phyloP scores from a whole-genome alignment of 2,329 filamentous ascomycete species.

The Graphilbum sp. region DNA sequence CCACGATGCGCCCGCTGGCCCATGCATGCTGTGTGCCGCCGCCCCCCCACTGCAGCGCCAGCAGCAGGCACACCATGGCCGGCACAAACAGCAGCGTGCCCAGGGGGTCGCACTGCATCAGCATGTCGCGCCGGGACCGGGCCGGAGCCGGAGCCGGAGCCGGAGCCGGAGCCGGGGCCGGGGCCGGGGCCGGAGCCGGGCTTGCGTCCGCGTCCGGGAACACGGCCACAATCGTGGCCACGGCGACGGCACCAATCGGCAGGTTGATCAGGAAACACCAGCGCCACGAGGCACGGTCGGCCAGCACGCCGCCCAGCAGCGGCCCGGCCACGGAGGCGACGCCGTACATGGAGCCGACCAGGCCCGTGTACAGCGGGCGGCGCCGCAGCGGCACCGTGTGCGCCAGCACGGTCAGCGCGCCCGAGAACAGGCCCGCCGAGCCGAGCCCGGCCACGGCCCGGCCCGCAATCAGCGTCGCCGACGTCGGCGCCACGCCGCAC shows the following conservation, averaged over 20 bases:
- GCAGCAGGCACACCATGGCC: slow-evolving; percentile 22
- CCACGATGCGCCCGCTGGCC: slow-evolving; percentile 16
- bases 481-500: slow-evolving; percentile 13
- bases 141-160: neutral
- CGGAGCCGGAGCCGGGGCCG: neutral
- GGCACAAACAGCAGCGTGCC: slow-evolving; percentile 10
- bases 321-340: slow-evolving; percentile 17
- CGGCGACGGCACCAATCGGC: slow-evolving; percentile 15
- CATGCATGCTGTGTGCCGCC: slow-evolving; percentile 18
- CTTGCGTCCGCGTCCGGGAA: slow-evolving; percentile 3
- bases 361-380: slow-evolving; percentile 13
- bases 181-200: neutral
- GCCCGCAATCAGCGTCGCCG: slow-evolving; percentile 11
- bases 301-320: slow-evolving; percentile 12
- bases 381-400: slow-evolving; percentile 9
- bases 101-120: slow-evolving; percentile 15
- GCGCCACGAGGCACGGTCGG: slow-evolving; percentile 15
- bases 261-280: slow-evolving; percentile 19
- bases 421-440: slow-evolving; percentile 23
- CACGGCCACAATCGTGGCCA: slow-evolving; percentile 9
- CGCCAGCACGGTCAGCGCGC: slow-evolving; percentile 18
- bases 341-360: slow-evolving; percentile 24
- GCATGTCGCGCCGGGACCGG: slow-evolving; percentile 16
- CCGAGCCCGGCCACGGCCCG: slow-evolving; percentile 14
- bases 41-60: slow-evolving; percentile 30